Conservation (phyloP, 2,329 filamentous ascomycete species). For the Aspergillus costaricaensis region DNA sequence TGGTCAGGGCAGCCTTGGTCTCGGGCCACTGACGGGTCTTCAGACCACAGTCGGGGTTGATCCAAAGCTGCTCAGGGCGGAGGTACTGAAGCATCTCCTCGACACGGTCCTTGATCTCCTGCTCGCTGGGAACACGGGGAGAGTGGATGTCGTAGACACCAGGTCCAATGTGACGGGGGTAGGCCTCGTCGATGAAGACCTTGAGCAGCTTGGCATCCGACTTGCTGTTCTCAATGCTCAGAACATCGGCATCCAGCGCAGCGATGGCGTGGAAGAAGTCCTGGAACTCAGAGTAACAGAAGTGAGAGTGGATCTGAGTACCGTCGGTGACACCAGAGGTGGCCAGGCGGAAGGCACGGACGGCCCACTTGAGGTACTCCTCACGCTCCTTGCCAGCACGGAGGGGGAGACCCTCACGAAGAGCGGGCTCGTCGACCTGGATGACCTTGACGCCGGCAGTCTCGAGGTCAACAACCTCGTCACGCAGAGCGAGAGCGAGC, state of each 20-base stretch:
- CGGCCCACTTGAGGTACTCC: conserved; percentile 95
- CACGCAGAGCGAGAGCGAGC: conserved; percentile 95
- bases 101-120: conserved; percentile 98
- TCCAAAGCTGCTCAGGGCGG: conserved; percentile 98
- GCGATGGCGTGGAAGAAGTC: conserved; percentile 99
- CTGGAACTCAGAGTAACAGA: conserved; percentile 99
- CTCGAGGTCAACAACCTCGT: conserved; percentile 98
- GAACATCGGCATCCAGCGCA: conserved; percentile 94
- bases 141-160: conserved; percentile 99
- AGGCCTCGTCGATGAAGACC: conserved; percentile 96
- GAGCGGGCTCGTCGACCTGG: conserved; percentile 98
- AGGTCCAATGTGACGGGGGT: conserved; percentile 96
- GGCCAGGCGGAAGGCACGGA: conserved; percentile 95
- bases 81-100: conserved; percentile 98
- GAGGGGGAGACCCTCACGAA: conserved; percentile 98
- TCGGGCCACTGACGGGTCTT: conserved; percentile 99
- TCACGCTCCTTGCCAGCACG: conserved; percentile 91
- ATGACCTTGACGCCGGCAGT: conserved; percentile 95
- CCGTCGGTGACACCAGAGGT: conserved; percentile 91
- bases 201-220: conserved; percentile 98
- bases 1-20: conserved; percentile 92
- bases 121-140: conserved; percentile 91
- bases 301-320: conserved; percentile 99
- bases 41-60: conserved; percentile 98
- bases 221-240: conserved; percentile 99